Conservation (phyloP, 345 rosid species). For the Erucastrum elatum region DNA sequence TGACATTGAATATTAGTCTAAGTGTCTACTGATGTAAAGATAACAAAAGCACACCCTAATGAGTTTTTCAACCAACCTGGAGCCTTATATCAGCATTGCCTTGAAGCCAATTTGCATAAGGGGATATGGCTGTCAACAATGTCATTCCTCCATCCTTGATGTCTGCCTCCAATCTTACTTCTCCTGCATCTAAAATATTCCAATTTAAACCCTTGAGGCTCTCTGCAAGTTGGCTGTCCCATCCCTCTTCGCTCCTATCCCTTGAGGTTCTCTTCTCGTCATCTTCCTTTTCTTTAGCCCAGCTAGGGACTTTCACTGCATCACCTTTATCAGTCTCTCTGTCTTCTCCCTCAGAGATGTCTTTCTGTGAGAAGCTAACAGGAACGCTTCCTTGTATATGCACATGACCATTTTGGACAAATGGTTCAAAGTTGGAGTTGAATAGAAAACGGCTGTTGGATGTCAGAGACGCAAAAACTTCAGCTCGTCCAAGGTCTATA, state of each 20-base stretch:
- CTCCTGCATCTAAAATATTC: conserved; percentile 91
- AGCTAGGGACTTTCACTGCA: conserved; percentile 64
- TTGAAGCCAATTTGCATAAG: conserved; percentile 86
- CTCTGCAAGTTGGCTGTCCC: conserved; percentile 89
- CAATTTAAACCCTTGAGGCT: conserved; percentile 83
- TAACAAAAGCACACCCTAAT: neutral
- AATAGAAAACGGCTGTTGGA: conserved; percentile 87
- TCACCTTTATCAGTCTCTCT: conserved; percentile 54
- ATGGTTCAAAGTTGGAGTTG: conserved; percentile 92
- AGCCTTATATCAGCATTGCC: conserved; percentile 93
- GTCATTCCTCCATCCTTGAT: conserved; percentile 99
- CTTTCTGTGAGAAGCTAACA: conserved; percentile 65
- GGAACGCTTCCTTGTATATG: conserved; percentile 97
- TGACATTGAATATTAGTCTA: neutral
- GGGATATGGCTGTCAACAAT: conserved; percentile 89
- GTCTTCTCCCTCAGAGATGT: conserved; percentile 60
- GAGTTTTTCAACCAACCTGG: conserved; percentile 51
- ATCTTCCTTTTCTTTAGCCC: conserved; percentile 70
- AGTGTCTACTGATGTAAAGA: neutral
- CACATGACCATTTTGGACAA: conserved; percentile 91
- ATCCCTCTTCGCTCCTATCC: conserved; percentile 81
- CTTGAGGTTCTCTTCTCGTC: conserved; percentile 62
- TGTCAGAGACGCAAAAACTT: conserved; percentile 89
- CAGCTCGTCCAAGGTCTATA: conserved; percentile 95
- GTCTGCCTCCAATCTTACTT: conserved; percentile 92